Evolutionary conservation across 1,139 yeast species (phyloP).

Genomic region (Suhomyces guaymorum): DNA sequence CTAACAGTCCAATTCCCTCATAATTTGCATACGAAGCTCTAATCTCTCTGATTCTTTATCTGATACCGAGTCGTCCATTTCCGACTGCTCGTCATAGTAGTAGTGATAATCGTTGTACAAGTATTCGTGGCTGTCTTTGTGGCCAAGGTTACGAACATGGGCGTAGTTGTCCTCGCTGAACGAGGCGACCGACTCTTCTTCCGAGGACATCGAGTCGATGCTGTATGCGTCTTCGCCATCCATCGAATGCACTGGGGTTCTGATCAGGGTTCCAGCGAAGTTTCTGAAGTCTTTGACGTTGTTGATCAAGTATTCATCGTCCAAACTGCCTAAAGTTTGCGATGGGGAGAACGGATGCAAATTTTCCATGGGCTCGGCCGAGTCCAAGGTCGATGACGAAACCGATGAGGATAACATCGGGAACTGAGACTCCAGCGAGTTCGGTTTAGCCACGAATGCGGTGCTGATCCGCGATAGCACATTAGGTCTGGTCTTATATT

Average conservation of each 20-base stretch:
- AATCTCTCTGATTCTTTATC: constrained; percentile 37
- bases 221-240: constrained; percentile 17
- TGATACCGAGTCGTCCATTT: constrained; percentile 8
- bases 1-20: constrained; percentile 29
- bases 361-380: constrained; percentile 4
- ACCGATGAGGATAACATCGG: constrained; percentile 16
- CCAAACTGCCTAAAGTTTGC: constrained; percentile 15
- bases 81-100: constrained; percentile 15
- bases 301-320: constrained; percentile 31
- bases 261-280: constrained; percentile 33
- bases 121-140: constrained; percentile 8
- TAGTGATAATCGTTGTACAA: constrained; percentile 18
- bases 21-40: constrained; percentile 42
- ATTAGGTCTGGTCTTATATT: not conserved
- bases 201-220: constrained; percentile 24
- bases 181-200: constrained; percentile 19
- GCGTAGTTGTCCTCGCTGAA: constrained; percentile 14
- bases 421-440: constrained; percentile 2
- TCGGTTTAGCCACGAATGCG: not conserved
- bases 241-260: not conserved
- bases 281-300: constrained; percentile 30
- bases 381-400: constrained; percentile 10
- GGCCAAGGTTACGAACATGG: constrained; percentile 10
- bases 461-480: not conserved
- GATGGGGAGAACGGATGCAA: constrained; percentile 16